Conservation (phyloP, 106 monocot genomes). For the Dendrobium chrysotoxum region DNA sequence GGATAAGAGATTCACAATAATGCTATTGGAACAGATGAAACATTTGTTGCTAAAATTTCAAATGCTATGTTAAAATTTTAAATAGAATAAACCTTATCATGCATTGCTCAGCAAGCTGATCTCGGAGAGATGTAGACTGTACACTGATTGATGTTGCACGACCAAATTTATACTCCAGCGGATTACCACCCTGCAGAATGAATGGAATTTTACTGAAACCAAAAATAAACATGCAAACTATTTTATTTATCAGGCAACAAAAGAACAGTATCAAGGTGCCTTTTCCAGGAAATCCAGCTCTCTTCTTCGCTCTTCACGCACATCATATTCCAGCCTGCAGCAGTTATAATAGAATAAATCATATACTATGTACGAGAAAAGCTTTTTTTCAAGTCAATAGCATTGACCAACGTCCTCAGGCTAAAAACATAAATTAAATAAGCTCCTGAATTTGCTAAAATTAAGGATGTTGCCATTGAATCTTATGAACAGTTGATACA, state of each 20-base stretch:
- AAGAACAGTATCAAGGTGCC: constrained; percentile 22
- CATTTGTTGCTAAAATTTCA: background rate
- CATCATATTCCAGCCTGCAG: constrained; percentile 75
- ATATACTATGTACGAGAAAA: background rate
- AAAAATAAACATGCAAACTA: background rate
- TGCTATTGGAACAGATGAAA: background rate
- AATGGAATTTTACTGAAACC: background rate
- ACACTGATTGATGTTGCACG: constrained; percentile 55
- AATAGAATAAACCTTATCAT: constrained; percentile 38
- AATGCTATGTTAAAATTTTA: background rate
- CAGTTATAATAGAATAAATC: background rate
- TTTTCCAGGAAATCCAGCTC: constrained; percentile 91
- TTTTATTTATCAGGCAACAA: background rate
- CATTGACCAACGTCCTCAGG: background rate
- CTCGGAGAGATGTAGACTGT: constrained; percentile 76
- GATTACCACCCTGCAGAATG: constrained; percentile 83
- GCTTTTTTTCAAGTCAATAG: background rate
- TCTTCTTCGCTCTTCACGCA: constrained; percentile 74
- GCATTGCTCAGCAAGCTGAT: constrained; percentile 51
- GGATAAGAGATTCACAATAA: background rate
- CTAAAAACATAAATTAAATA: background rate
- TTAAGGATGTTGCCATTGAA: background rate
- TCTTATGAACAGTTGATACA: background rate
- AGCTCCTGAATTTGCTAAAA: background rate
- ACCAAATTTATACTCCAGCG: constrained; percentile 79